Evolutionary conservation across 257 asterid genomes (phyloP), one percentile per base, ranked within the genome.

Genomic region (Pogostemon cablin): DNA sequence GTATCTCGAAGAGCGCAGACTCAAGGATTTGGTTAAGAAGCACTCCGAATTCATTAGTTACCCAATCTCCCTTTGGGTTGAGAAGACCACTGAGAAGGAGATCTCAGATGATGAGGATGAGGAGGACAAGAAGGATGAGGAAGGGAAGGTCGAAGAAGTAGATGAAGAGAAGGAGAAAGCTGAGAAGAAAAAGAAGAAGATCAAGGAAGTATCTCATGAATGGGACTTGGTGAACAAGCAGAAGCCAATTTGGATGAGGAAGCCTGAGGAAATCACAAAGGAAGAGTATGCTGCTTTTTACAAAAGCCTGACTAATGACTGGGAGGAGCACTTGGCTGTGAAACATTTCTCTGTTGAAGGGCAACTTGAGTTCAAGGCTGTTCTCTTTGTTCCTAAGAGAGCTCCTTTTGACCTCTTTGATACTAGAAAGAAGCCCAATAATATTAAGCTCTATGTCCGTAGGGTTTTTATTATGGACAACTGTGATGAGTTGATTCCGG

Each of bases 41-140:
- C 74, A 69, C 55, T 69, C 74, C 20, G 74, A 69, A 38, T 72
- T 72, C 64, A 72, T 72, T 32, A 72, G 76, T 17, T 72, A 72
- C 43, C 76, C 76, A 7, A 72, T 72, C 62, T 72, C 76, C n/a
- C 76, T 72, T 25, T 72, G 76, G 76, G 70, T 72, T 2, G 76
- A 72, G 76, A 72, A 72, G 69, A 72, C 76, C 1, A 72, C 70
- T 1, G 76, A 72, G 76, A 72, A 72, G 64, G 76, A 72, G 39
- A 72, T 72, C 43, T 72, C 76, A 15, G 71, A 72, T 7, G 76
- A 72, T 11, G 76, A 72, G 69, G 76, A 62, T 3, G 76, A 72
- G 63, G 70, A 72, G 41, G 69, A 72, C 17, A 60, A 72, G 43
- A 62, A 72, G n/a, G 69, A 71, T 0, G 75, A 71, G 50, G 75